Evolutionary conservation across 345 rosid species (phyloP), one percentile per base, ranked within the genome.

Genomic region (Turritis glabra): DNA sequence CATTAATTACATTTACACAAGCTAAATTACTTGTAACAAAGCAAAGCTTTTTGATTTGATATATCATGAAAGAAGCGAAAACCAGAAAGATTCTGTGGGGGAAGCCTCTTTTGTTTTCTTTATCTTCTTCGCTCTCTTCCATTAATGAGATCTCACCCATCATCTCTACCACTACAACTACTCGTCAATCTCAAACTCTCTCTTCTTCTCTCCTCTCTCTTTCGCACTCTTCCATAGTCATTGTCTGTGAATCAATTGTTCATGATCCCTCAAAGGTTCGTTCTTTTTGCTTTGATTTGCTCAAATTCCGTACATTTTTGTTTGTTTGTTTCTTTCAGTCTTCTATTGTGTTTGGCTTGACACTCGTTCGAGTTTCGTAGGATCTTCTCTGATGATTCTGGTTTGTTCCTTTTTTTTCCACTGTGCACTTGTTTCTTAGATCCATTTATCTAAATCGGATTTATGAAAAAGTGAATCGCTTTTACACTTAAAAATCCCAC

Each of bases 81-180:
- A 71, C 51, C 38, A 61, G 63, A 71, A 71, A 72, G 73, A 77
- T 71, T 77, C 61, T 71, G 80, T 71, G 35, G 76, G 76, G 80
- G 44, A 53, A 66, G 59, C 37, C 44, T 69, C 19, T 51, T 46
- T 60, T 67, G 71, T 38, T 66, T 48, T 66, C 23, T 21, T 35
- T 43, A 26, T 64, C 40, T 53, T 48, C 27, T 43, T 52, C 63
- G 67, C 68, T 75, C 61, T 71, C 56, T 25, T 80, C 79, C 78
- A 68, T 81, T 38, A 80, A 84, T 82, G 85, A 77, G 70, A 57
- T 81, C 80, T 70, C 81, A 80, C 78, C 84, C 80, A 67, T 73
- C 71, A n/a, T 37, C 71, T 44, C 73, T 61, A n/a, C 32, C 1
- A 32, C 64, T 17, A 40, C 57, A 15, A 54, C 72, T 38, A 57